Conservation (phyloP, 192 early-diverging fungal genomes). For the Spinellus fusiger region DNA sequence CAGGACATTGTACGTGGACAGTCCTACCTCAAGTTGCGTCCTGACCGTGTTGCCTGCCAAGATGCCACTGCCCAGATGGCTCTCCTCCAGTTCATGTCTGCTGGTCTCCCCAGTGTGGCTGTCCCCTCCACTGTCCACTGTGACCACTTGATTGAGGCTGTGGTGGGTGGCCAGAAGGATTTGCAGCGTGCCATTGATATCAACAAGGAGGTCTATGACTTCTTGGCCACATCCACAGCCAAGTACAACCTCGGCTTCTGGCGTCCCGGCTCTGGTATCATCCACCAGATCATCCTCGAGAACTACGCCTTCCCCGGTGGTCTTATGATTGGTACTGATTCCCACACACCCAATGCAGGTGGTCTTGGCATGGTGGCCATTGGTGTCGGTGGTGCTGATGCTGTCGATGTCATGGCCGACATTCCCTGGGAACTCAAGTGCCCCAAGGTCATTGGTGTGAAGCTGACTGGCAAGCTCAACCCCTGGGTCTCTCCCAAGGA, state of each 20-base stretch:
- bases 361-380: slow-evolving; percentile 95
- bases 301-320: slow-evolving; percentile 97
- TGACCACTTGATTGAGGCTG: slow-evolving; percentile 96
- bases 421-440: slow-evolving; percentile 99
- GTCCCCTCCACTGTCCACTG: slow-evolving; percentile 94
- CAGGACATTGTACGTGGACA: slow-evolving; percentile 91
- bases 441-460: slow-evolving; percentile 91
- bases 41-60: slow-evolving; percentile 98
- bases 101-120: slow-evolving; percentile 77
- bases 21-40: slow-evolving; percentile 92
- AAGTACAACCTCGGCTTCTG: slow-evolving; percentile 97
- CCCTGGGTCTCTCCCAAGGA: slow-evolving; percentile 97
- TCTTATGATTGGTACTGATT: slow-evolving; percentile 97
- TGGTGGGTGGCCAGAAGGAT: slow-evolving; percentile 78
- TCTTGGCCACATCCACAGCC: slow-evolving; percentile 73
- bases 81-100: slow-evolving; percentile 96
- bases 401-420: slow-evolving; percentile 98
- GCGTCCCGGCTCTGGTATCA: slow-evolving; percentile 90
- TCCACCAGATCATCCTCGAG: slow-evolving; percentile 96
- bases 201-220: slow-evolving; percentile 94
- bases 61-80: slow-evolving; percentile 99
- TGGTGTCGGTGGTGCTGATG: slow-evolving; percentile 97
- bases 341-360: slow-evolving; percentile 97
- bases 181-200: slow-evolving; percentile 76
- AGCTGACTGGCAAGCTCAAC: slow-evolving; percentile 77